These are phyloP conservation scores for Apocynum venetum DNA, from an alignment of 257 asterid genomes.

Conservation along the genomic window DNA sequence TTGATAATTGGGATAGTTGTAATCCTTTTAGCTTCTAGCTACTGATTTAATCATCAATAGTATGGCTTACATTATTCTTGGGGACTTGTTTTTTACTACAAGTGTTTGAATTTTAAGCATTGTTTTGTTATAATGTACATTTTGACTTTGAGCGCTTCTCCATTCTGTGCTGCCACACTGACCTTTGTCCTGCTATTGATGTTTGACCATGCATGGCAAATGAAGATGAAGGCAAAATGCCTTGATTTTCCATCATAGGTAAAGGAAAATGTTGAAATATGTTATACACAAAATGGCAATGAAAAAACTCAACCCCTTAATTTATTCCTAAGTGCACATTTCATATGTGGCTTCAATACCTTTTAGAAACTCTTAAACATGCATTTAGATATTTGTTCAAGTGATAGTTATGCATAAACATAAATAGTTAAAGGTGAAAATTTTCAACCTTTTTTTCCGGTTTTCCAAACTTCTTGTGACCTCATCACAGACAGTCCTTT, in stretches of 20 bases:
- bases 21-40: background rate
- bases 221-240: background rate
- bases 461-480: background rate
- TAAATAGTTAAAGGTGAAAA: background rate
- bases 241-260: background rate
- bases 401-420: too few relatives aligned
- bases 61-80: background rate
- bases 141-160: too few relatives aligned
- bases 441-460: background rate
- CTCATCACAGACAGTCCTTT: background rate
- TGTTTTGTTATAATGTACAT: background rate
- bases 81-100: background rate
- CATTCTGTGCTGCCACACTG: background rate
- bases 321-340: background rate
- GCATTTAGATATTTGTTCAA: too few relatives aligned
- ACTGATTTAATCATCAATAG: background rate
- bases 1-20: background rate
- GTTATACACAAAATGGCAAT: background rate
- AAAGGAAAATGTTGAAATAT: background rate
- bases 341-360: too few relatives aligned
- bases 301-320: background rate
- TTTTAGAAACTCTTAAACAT: too few relatives aligned
- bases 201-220: background rate
- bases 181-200: background rate
- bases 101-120: background rate